phyloP scores from a whole-genome alignment of 1,284 basidiomycete species.

The Irpex lacteus region DNA sequence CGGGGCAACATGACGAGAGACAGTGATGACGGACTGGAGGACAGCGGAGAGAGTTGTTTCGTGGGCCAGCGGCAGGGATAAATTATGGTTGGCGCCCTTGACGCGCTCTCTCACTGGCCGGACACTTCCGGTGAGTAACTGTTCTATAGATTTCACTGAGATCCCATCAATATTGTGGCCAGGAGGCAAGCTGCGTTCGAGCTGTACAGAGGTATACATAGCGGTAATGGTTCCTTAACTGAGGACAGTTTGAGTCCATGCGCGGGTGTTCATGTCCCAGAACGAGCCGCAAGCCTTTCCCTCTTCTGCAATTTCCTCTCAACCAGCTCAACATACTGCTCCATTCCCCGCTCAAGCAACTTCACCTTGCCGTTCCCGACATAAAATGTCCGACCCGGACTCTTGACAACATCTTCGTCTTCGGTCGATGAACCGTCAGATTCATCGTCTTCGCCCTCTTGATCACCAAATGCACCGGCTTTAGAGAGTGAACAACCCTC shows the following conservation, averaged over 20 bases:
- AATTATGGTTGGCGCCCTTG: slow-evolving; percentile 1
- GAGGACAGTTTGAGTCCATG: no score
- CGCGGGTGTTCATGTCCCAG: neutral
- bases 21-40: neutral
- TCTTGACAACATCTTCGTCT: slow-evolving; percentile 26
- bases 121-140: neutral
- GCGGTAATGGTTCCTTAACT: no score
- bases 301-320: slow-evolving; percentile 10
- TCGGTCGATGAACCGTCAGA: slow-evolving; percentile 16
- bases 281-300: neutral
- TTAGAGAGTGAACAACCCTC: slow-evolving; percentile 28
- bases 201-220: no score
- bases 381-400: slow-evolving; percentile 40
- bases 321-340: slow-evolving; percentile 17
- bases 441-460: slow-evolving; percentile 21
- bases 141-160: neutral
- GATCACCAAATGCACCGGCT: slow-evolving; percentile 12
- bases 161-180: neutral
- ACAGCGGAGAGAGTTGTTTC: neutral
- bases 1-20: slow-evolving; percentile 27
- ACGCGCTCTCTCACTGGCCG: neutral
- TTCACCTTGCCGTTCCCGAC: slow-evolving; percentile 40
- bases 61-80: neutral
- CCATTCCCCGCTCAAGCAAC: slow-evolving; percentile 38
- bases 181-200: neutral